Conservation (phyloP, 768 basidiomycete genomes). For the Hygrocybe punicea region DNA sequence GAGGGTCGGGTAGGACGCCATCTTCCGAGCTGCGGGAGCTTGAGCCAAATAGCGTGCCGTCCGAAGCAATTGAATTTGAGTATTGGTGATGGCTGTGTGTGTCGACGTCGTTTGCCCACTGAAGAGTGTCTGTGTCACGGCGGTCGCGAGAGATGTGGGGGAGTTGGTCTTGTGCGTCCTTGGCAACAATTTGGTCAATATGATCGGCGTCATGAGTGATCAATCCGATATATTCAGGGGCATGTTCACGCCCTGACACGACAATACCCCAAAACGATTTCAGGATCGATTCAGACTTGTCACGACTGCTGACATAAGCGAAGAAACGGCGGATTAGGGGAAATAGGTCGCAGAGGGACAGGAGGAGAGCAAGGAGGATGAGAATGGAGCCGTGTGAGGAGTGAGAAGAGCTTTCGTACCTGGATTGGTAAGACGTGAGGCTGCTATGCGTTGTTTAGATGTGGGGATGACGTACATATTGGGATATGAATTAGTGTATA, state of each 20-base stretch:
- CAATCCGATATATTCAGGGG: constrained; percentile 59
- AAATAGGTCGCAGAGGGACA: constrained; percentile 52
- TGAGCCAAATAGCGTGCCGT: constrained; percentile 50
- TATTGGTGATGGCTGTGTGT: constrained; percentile 22
- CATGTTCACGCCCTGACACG: constrained; percentile 45
- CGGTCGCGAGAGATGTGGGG: constrained; percentile 37
- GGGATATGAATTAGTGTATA: constrained; percentile 78
- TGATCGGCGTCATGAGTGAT: constrained; percentile 54
- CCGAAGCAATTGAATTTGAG: constrained; percentile 39
- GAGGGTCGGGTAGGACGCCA: constrained; percentile 46
- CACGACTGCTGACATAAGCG: constrained; percentile 43
- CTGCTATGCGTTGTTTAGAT: constrained; percentile 6
- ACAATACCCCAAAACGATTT: constrained; percentile 56
- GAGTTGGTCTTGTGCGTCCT: constrained; percentile 16
- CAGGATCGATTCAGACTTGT: constrained; percentile 40
- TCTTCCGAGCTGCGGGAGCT: constrained; percentile 57
- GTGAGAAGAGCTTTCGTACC: constrained; percentile 70
- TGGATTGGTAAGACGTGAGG: constrained; percentile 30
- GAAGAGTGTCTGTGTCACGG: constrained; percentile 34
- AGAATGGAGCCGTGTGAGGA: constrained; percentile 56
- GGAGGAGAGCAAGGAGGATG: constrained; percentile 35
- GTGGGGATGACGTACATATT: constrained; percentile 61
- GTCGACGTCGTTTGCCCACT: constrained; percentile 40
- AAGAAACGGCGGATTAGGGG: constrained; percentile 49
- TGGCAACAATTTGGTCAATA: constrained; percentile 29